Evolutionary conservation across 345 rosid genomes (phyloP).

Genomic region (Sisymbrium altissimum): DNA sequence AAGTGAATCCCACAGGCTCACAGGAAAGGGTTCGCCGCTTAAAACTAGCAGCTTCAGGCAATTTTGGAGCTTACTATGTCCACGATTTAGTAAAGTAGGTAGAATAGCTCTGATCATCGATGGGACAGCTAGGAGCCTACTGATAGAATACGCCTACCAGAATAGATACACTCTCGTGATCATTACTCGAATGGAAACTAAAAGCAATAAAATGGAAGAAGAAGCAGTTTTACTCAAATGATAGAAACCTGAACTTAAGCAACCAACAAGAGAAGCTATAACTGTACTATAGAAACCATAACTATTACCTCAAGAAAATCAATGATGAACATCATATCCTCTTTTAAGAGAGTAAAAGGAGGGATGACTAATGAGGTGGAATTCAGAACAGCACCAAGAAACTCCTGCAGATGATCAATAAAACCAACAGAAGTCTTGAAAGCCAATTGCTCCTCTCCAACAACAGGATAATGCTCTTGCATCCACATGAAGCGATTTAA

Average conservation of each 20-base stretch:
- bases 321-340: constrained; percentile 45
- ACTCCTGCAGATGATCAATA: constrained; percentile 91
- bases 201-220: not conserved
- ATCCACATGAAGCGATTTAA: constrained; percentile 88
- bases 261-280: constrained; percentile 8
- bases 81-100: constrained; percentile 59
- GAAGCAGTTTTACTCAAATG: not conserved
- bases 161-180: not conserved
- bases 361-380: constrained; percentile 67
- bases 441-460: constrained; percentile 51
- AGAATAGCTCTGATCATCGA: constrained; percentile 71
- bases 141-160: constrained; percentile 69
- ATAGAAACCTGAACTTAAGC: constrained; percentile 9
- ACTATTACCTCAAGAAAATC: constrained; percentile 65
- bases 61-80: constrained; percentile 33
- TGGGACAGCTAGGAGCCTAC: constrained; percentile 78
- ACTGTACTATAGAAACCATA: constrained; percentile 4
- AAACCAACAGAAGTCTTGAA: constrained; percentile 92
- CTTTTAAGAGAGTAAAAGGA: constrained; percentile 50
- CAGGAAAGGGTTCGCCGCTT: constrained; percentile 81
- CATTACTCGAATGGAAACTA: not conserved
- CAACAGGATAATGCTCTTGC: constrained; percentile 72
- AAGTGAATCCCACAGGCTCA: constrained; percentile 77
- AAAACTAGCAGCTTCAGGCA: constrained; percentile 72
- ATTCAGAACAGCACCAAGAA: constrained; percentile 57